These are phyloP conservation scores for Helianthus tuberosus DNA, from an alignment of 129 eudicot genomes.

Conservation along the genomic window DNA sequence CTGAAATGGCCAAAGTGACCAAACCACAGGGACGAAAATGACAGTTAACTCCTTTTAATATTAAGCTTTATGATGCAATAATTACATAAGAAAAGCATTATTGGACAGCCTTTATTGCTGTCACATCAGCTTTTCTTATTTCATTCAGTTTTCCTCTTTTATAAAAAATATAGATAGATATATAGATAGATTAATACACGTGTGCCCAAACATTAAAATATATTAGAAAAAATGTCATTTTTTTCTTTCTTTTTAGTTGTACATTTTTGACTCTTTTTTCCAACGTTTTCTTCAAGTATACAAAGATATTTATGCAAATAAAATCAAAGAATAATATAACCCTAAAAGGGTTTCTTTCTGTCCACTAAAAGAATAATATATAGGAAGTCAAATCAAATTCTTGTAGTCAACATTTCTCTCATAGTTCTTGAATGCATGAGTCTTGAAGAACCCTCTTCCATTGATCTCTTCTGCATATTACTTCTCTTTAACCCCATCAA, in stretches of 20 bases:
- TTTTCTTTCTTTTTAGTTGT: not conserved
- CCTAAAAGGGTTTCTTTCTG: not conserved
- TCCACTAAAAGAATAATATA: not conserved
- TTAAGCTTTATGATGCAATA: no score
- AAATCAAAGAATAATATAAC: conserved; percentile 14
- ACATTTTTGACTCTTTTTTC: conserved; percentile 13
- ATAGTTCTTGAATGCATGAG: conserved; percentile 51
- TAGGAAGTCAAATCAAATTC: conserved; percentile 12
- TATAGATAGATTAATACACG: no score
- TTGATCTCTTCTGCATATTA: conserved; percentile 9
- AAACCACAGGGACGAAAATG: no score
- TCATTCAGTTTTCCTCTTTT: no score
- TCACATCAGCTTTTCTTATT: no score
- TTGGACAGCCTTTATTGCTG: no score
- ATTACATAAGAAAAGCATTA: no score
- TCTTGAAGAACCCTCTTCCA: conserved; percentile 30
- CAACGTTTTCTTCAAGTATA: conserved; percentile 7
- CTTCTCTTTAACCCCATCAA: conserved; percentile 34
- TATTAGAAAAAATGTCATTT: not conserved
- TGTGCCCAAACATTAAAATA: no score
- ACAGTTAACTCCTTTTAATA: no score
- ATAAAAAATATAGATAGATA: no score
- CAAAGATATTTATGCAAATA: conserved; percentile 2
- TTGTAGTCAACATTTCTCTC: conserved; percentile 44
- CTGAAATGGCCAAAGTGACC: no score